Conservation (phyloP, 495 filamentous ascomycete genomes). For the Penicillium bialowiezense region DNA sequence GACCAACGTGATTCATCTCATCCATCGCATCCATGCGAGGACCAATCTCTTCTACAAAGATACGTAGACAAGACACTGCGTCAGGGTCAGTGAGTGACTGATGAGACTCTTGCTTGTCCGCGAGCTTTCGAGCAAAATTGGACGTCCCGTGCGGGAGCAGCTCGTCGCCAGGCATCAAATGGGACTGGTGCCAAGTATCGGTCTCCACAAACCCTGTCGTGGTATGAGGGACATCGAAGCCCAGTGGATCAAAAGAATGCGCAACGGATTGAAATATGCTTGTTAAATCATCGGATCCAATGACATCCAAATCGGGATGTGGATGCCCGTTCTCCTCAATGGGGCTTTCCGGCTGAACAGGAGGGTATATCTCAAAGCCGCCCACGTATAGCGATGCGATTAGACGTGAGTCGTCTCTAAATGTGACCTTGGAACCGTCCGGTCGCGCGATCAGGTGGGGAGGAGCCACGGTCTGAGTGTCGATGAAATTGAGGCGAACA, state of each 20-base stretch:
- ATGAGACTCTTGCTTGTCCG: conserved; percentile 33
- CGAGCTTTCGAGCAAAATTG: conserved; percentile 25
- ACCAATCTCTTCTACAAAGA: conserved; percentile 88
- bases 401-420: conserved; percentile 84
- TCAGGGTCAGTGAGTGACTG: conserved; percentile 67
- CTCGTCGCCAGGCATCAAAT: conserved; percentile 26
- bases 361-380: conserved; percentile 71
- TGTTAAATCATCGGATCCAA: conserved; percentile 26
- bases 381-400: conserved; percentile 93
- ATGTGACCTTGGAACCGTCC: conserved; percentile 67
- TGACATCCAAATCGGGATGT: conserved; percentile 33
- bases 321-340: conserved; percentile 31
- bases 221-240: conserved; percentile 18
- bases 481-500: conserved; percentile 88
- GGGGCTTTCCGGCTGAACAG: conserved; percentile 39
- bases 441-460: conserved; percentile 59
- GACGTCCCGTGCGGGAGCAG: conserved; percentile 26
- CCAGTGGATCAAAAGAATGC: conserved; percentile 23
- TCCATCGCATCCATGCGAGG: conserved; percentile 95
- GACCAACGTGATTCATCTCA: conserved; percentile 72
- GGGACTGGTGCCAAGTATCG: conserved; percentile 23
- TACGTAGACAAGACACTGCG: conserved; percentile 81
- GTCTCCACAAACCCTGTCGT: conserved; percentile 15
- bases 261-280: conserved; percentile 26
- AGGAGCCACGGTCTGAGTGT: conserved; percentile 70